Base-by-base conservation (phyloP, 2,329 filamentous ascomycete genomes). In the Teratosphaeria viscida region DNA sequence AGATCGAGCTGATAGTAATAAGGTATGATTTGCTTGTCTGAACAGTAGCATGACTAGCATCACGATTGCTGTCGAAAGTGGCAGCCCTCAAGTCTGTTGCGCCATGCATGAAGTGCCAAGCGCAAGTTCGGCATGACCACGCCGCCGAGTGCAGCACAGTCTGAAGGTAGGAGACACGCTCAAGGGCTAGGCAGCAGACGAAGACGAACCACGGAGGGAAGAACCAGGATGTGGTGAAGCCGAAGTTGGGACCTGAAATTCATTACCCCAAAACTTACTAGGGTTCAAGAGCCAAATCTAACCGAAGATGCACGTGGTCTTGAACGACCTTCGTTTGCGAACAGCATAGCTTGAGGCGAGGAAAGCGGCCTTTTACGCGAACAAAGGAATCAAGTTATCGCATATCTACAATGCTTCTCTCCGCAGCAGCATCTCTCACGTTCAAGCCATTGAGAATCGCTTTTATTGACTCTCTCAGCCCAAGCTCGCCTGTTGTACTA, bases 401-500 rank as follows among this genome's bases (percentile, higher is more conserved):
- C 52, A 53, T 59, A 59, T 59, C 57, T 59, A 59, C 57, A 59
- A 43, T 55, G 57, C 35, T 29, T 11, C 52, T 35, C 52, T 32
- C 27, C 53, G 43, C 26, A 37, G 27, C 52, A 53, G 34, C 52
- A 49, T 52, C 6, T 43, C 52, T 37, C 39, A 37, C 53, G 52
- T 37, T 59, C 53, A 49, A 55, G 37, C 23, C 35, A 19, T 14
- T 23, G 16, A 37, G 52, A 32, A 59, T 26, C 19, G 32, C 32
- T 55, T 35, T 55, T 58, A 26, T 27, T n/a, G 47, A 26, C 49
- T 34, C 27, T 59, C 52, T 47, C 37, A 55, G 52, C 35, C 35
- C 52, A 49, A 55, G 55, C 56, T 53, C 58, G 43, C 59, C 43
- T 39, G 54, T 57, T 60, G 61, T 64, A 63, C 49, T 61, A 60